phyloP scores from a whole-genome alignment of 345 rosid genomes.

The Gossypium longicalyx region DNA sequence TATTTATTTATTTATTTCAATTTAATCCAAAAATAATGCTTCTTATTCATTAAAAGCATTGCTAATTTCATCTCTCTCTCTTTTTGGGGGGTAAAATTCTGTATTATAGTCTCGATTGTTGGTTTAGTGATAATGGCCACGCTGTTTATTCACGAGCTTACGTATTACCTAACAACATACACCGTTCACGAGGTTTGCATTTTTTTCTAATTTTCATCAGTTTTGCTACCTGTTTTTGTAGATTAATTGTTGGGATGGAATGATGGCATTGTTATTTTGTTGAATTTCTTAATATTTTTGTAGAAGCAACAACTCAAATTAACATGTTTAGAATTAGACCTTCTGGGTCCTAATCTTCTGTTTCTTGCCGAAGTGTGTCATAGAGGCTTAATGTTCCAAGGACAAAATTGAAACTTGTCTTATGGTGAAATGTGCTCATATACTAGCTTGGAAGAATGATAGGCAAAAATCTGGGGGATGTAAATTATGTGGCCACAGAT shows the following conservation, averaged over 20 bases:
- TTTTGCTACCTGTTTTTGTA: background rate
- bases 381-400: background rate
- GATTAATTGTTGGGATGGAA: constrained; percentile 5
- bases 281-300: background rate
- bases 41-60: background rate
- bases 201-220: background rate
- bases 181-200: constrained; percentile 80
- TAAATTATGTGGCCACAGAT: background rate
- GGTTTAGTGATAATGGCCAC: constrained; percentile 82
- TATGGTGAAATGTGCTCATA: background rate
- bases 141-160: constrained; percentile 84
- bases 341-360: background rate
- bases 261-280: background rate
- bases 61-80: background rate
- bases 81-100: background rate
- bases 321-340: background rate
- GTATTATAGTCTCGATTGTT: constrained; percentile 65
- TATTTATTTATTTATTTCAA: background rate
- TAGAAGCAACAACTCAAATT: background rate
- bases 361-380: background rate
- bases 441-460: background rate
- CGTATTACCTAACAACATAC: constrained; percentile 70
- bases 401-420: background rate
- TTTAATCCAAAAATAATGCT: background rate
- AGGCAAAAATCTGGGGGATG: background rate